Evolutionary conservation across 164 flowering plant species (phyloP), one percentile per base, ranked within the genome.

Genomic region (Vitis labrusca): DNA sequence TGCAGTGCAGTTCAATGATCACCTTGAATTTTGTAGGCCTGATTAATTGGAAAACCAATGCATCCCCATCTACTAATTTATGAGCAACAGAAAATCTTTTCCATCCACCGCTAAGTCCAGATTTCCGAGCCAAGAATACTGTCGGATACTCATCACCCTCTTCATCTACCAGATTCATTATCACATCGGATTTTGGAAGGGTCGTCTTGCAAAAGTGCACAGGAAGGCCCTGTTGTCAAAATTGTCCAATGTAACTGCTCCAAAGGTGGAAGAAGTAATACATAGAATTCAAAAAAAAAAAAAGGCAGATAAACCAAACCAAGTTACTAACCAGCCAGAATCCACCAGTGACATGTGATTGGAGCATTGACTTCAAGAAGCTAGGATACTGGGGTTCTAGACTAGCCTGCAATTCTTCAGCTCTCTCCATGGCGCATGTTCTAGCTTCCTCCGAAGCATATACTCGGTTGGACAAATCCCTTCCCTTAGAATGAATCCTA

Each of bases 21-120:
- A 83, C 86, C 85, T 80, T 85, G 23, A 83, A 79, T 53, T 69
- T 60, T 29, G 76, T 69, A 7, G 72, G 78, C 13, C 54, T 37
- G 16, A 78, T 61, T n/a, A 82, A 69, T 12, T 86, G 85, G 69
- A 82, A 86, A 60, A 86, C 74, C 14, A 84, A 12, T 8, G 80
- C 81, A 78, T 86, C 86, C 16, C 88, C 88, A 66, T 83, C 86
- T 7, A 55, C 78, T 59, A 83, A 69, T 3, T 74, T 70, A 71
- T 84, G 88, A 66, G 79, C 81, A 48, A 79, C 49, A 1, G 90
- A 66, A 55, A 83, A 86, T 12, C 82, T 85, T 71, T 76, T 79
- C 90, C 90, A 86, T 12, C 90, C 90, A 64, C 80, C 85, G 50
- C 90, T 83, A 2, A 86, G 76, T 14, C 86, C 84, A 0, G 72